These are phyloP conservation scores for Chalciporus sphaerocephalus DNA, from an alignment of 768 basidiomycete species.

Conservation along the genomic window DNA sequence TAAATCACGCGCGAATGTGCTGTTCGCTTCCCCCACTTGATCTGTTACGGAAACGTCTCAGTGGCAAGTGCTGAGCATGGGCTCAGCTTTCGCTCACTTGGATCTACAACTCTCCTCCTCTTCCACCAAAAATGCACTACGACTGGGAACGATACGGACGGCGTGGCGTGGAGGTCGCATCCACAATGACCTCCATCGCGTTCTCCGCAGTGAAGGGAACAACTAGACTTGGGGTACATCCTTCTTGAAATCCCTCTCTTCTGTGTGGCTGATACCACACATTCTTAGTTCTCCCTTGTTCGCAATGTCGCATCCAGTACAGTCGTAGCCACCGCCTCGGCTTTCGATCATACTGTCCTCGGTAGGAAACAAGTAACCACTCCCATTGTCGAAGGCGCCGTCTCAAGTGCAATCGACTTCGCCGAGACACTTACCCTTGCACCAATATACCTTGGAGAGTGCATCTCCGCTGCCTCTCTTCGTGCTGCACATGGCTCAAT, in stretches of 20 bases:
- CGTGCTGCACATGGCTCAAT: constrained; percentile 72
- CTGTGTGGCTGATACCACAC: constrained; percentile 5
- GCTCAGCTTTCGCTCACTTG: constrained; percentile 12
- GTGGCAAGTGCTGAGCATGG: constrained; percentile 15
- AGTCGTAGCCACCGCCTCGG: constrained; percentile 53
- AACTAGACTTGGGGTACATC: constrained; percentile 65
- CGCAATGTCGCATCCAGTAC: constrained; percentile 56
- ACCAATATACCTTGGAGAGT: constrained; percentile 71
- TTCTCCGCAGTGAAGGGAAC: constrained; percentile 64
- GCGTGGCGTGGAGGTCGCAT: constrained; percentile 64
- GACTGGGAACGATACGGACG: constrained; percentile 44
- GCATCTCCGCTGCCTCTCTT: constrained; percentile 70
- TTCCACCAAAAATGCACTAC: constrained; percentile 23
- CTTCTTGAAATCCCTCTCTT: constrained; percentile 5
- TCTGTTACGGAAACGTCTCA: background rate
- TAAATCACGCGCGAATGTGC: constrained; percentile 20
- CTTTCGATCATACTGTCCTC: constrained; percentile 64
- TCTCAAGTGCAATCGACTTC: constrained; percentile 57
- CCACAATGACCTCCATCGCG: constrained; percentile 55
- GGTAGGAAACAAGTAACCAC: constrained; percentile 57
- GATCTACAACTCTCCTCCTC: constrained; percentile 1
- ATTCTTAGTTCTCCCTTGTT: constrained; percentile 61
- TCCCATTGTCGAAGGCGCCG: constrained; percentile 52
- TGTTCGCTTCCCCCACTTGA: background rate
- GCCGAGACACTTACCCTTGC: constrained; percentile 71